Evolutionary conservation across 2,329 filamentous ascomycete genomes (phyloP), one percentile per base, ranked within the genome.

Genomic region (Epichloe uncinata): DNA sequence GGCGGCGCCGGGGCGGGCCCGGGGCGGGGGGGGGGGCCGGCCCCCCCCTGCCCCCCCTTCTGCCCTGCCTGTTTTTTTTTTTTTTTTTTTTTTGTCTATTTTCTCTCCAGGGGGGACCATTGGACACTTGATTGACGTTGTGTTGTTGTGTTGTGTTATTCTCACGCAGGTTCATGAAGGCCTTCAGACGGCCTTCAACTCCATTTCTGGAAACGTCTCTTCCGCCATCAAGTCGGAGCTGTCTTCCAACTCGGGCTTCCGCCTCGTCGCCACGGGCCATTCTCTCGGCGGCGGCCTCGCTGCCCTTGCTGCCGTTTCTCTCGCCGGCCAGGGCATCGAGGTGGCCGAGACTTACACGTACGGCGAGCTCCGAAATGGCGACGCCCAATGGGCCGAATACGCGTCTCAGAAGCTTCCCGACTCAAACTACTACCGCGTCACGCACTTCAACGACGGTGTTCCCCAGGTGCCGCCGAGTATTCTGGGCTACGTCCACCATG

Each of bases 281-380:
- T 49, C 48, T 20, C 48, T 49, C 4, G 48, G 48, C 3, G 48
- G 40, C 8, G 48, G 18, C 34, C 16, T 49, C 8, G 48, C 48
- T 4, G 42, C 48, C 11, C 2, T 49, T 5, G 48, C 40, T 18
- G 33, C 48, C 9, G 18, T 42, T 8, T 45, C 41, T 12, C 16
- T 49, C 13, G 36, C 20, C 16, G 42, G 40, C 7, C 48, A 49
- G 35, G 48, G 42, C 35, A 16, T 49, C 22, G 22, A 18, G 9
- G 48, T 49, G 2, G 35, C 48, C 3, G 48, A 40, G 48, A 49
- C 48, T 13, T 49, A 49, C 42, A 49, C 48, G 13, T 49, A 22
- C 16, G 48, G 48, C 33, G 48, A 49, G 48, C 42, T 42, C 8
- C 11, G 48, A 4, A 49, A 49, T n/a, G 48, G 42, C 5, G 34